phyloP scores from a whole-genome alignment of 2,329 filamentous ascomycete species.

The Fusarium nygamai region DNA sequence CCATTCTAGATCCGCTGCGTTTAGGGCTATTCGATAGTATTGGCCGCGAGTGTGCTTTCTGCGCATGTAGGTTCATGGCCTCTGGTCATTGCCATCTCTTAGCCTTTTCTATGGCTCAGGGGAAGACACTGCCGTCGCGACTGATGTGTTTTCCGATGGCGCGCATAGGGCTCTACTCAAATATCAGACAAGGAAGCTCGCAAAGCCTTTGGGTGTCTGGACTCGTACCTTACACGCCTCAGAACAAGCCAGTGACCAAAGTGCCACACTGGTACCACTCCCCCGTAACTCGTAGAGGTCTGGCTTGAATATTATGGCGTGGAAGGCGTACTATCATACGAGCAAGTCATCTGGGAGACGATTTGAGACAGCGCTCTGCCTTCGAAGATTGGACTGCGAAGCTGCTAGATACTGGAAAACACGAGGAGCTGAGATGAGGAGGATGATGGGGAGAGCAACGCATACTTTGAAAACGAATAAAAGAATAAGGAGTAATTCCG shows the following conservation, averaged over 20 bases:
- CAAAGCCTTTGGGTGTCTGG: no score
- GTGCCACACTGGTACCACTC: no score
- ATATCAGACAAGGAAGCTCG: neutral
- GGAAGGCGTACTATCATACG: fast-evolving
- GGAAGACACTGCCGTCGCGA: slow-evolving; percentile 48
- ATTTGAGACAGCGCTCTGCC: fast-evolving
- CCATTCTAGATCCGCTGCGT: fast-evolving
- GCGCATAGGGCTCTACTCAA: fast-evolving
- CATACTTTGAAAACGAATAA: neutral
- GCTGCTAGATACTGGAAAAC: neutral
- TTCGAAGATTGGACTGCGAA: neutral
- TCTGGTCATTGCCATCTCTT: slow-evolving; percentile 48
- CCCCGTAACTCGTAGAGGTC: neutral
- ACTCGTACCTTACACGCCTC: no score
- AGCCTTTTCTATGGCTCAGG: slow-evolving; percentile 39
- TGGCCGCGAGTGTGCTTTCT: slow-evolving; percentile 39
- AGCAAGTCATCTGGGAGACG: fast-evolving
- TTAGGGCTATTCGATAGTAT: neutral
- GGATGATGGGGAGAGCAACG: neutral
- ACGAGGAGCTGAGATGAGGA: neutral
- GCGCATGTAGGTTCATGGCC: slow-evolving; percentile 52
- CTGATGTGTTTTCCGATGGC: slow-evolving; percentile 33
- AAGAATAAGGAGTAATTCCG: fast-evolving
- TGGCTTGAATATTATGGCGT: fast-evolving
- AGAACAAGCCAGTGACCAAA: neutral